Base-by-base conservation (phyloP, 2,329 filamentous ascomycete genomes). In the Mollisia scopiformis region DNA sequence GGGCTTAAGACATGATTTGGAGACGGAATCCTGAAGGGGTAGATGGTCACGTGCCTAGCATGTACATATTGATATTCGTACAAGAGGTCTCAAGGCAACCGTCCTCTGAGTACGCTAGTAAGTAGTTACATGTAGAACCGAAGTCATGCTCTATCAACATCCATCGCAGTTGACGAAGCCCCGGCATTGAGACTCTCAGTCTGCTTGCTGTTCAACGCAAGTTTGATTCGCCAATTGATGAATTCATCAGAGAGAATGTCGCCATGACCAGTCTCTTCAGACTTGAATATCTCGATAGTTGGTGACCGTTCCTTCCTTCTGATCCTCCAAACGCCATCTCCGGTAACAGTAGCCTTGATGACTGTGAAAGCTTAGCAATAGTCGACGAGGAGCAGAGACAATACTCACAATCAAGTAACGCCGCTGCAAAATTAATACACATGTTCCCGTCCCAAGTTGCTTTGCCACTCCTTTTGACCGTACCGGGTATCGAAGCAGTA, bases 351-450 rank as follows among this genome's bases (percentile, higher is more conserved):
- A 43, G 83, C 83, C 62, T 86, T 81, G 71, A 89, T 74, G 80
- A 89, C 89, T 92, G 52, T 6, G 10, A 23, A 2, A 14, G 28
- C 74, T 62, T 74, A 64, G 50, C 25, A 27, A 1, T 25, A 16
- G 55, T 30, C 13, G 27, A 14, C 6, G 14, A 28, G 4, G 7
- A 19, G 13, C 8, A 30, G 35, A 1, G 52, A 27, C 21, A 51
- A 25, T 4, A 75, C 88, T 76, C 75, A 92, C 91, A 96, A 7
- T 88, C 87, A 16, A 98, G 76, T 68, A 98, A 91, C 0, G 78
- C 81, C 1, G 85, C 87, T 1, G 92, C 87, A 77, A 97, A 97
- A 69, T 96, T 97, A 72, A 98, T 95, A 72, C 93, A 97, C 67
- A 90, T 85, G 72, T 97, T 94, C 19, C 92, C 94, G 77, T 98